Conservation (phyloP, 495 filamentous ascomycete species). For the Hyaloscypha variabilis region DNA sequence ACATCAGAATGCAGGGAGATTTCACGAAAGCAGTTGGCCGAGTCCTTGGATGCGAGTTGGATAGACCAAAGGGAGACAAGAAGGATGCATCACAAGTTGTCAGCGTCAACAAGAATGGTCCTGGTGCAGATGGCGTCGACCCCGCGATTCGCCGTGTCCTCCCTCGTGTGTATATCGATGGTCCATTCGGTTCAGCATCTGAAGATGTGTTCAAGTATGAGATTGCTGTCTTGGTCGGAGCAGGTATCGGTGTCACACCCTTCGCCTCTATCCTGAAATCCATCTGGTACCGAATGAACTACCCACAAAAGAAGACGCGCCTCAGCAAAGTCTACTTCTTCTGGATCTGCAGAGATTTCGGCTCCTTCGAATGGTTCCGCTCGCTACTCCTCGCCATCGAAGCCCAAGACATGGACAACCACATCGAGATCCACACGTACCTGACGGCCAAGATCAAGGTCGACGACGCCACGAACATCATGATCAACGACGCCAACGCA, state of each 20-base stretch:
- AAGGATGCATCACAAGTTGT: conserved; percentile 61
- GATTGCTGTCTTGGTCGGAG: conserved; percentile 66
- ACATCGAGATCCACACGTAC: conserved; percentile 79
- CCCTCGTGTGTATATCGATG: conserved; percentile 76
- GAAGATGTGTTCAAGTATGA: conserved; percentile 82
- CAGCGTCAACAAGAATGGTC: conserved; percentile 60
- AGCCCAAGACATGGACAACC: conserved; percentile 77
- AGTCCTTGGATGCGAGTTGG: conserved; percentile 70
- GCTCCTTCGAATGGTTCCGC: conserved; percentile 81
- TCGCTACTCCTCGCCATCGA: conserved; percentile 79
- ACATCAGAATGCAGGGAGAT: conserved; percentile 71
- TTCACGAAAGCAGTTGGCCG: conserved; percentile 67
- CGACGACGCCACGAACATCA: conserved; percentile 80
- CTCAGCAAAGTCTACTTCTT: conserved; percentile 84
- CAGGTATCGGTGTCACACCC: conserved; percentile 74
- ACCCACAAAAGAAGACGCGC: conserved; percentile 71
- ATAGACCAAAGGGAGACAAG: conserved; percentile 41
- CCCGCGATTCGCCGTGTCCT: conserved; percentile 70
- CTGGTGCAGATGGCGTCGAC: conserved; percentile 55
- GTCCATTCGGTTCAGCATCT: conserved; percentile 77
- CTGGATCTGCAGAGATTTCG: conserved; percentile 82
- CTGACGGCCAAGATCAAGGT: conserved; percentile 77
- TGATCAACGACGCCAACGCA: conserved; percentile 82
- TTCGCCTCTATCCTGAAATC: conserved; percentile 82
- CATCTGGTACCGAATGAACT: conserved; percentile 88